Evolutionary conservation across 805 yeast genomes (phyloP).

Genomic region (Hanseniaspora hatyaiensis): DNA sequence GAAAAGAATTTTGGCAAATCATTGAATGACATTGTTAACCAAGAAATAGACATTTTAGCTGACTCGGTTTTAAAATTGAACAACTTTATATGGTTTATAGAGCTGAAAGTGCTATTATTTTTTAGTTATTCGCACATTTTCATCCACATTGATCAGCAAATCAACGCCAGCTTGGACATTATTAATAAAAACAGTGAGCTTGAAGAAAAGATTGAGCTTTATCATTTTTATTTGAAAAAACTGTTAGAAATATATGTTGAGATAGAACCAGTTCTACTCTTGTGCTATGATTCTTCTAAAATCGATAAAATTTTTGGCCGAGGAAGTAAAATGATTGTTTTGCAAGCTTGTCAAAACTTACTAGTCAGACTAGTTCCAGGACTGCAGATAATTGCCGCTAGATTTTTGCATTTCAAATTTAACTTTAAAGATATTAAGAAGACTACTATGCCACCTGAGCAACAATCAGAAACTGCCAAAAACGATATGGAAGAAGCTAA

Average conservation of each 20-base stretch:
- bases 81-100: slow-evolving; percentile 25
- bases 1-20: slow-evolving; percentile 28
- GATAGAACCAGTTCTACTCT: slow-evolving; percentile 19
- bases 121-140: slow-evolving; percentile 23
- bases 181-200: slow-evolving; percentile 19
- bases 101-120: slow-evolving; percentile 23
- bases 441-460: no score
- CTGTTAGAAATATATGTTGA: slow-evolving; percentile 19
- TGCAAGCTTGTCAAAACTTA: slow-evolving; percentile 20
- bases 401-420: slow-evolving; percentile 26
- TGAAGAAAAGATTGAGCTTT: slow-evolving; percentile 21
- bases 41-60: slow-evolving; percentile 19
- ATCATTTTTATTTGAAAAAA: slow-evolving; percentile 23
- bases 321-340: slow-evolving; percentile 18
- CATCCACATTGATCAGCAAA: slow-evolving; percentile 20
- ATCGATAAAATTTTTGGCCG: slow-evolving; percentile 19
- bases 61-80: slow-evolving; percentile 23
- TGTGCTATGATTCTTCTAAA: slow-evolving; percentile 16
- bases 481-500: background rate
- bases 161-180: slow-evolving; percentile 14
- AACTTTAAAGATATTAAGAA: slow-evolving; percentile 21
- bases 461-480: slow-evolving; percentile 4
- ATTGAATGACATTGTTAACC: slow-evolving; percentile 24
- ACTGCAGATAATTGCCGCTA: slow-evolving; percentile 23
- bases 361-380: slow-evolving; percentile 17